These are phyloP conservation scores for Macrolepiota fuliginosa DNA, from an alignment of 768 basidiomycete genomes.

Conservation along the genomic window DNA sequence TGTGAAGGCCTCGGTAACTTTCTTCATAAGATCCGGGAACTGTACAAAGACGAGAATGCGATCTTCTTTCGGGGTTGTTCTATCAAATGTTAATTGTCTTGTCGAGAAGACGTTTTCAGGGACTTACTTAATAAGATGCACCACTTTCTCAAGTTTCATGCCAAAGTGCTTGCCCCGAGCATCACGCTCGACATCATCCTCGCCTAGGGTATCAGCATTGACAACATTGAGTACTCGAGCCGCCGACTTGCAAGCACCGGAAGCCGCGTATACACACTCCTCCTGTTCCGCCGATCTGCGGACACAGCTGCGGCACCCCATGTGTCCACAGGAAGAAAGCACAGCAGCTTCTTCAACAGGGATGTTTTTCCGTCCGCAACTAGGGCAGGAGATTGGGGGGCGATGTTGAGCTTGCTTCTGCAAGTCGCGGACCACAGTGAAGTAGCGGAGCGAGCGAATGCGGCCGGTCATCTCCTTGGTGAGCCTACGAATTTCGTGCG, in stretches of 20 bases:
- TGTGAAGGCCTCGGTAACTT: slow-evolving; percentile 79
- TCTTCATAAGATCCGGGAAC: slow-evolving; percentile 90
- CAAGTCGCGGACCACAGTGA: slow-evolving; percentile 85
- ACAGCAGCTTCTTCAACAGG: slow-evolving; percentile 74
- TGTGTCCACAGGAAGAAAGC: slow-evolving; percentile 90
- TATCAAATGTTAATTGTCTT: slow-evolving; percentile 25
- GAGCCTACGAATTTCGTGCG: slow-evolving; percentile 80
- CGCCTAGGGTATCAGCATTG: slow-evolving; percentile 71
- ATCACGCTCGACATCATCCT: slow-evolving; percentile 74
- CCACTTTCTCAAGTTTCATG: slow-evolving; percentile 76
- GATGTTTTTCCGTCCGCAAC: slow-evolving; percentile 53
- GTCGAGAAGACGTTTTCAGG: background rate
- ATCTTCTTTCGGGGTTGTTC: slow-evolving; percentile 72
- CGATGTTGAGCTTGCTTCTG: slow-evolving; percentile 71
- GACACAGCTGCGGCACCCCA: slow-evolving; percentile 78
- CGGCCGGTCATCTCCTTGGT: slow-evolving; percentile 89
- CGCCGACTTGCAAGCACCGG: slow-evolving; percentile 72
- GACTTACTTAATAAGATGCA: slow-evolving; percentile 71
- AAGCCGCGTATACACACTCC: slow-evolving; percentile 74
- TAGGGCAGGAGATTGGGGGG: slow-evolving; percentile 58
- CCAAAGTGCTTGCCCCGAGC: slow-evolving; percentile 77
- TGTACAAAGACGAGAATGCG: slow-evolving; percentile 94
- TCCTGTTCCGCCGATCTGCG: slow-evolving; percentile 69
- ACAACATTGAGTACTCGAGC: slow-evolving; percentile 84
- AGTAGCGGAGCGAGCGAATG: slow-evolving; percentile 87